phyloP scores from a whole-genome alignment of 2,329 filamentous ascomycete species.

The Diaporthe citrichinensis region DNA sequence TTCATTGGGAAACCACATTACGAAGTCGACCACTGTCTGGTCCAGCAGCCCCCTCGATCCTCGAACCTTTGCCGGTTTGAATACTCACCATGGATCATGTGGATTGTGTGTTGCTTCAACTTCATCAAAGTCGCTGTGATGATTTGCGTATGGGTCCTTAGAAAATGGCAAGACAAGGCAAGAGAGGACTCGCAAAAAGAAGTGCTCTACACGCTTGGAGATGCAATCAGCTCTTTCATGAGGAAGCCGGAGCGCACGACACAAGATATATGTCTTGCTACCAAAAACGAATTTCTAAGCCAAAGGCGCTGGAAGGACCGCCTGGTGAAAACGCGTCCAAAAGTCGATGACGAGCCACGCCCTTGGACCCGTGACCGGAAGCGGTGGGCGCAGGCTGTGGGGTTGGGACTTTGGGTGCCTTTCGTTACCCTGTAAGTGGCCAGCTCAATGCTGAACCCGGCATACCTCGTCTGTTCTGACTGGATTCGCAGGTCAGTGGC shows the following conservation, averaged over 20 bases:
- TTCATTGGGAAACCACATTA: constrained; percentile 45
- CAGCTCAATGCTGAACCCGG: not conserved
- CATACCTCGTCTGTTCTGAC: not conserved
- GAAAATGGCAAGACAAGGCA: constrained; percentile 4
- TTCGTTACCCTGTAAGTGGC: not conserved
- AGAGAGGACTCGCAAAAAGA: constrained; percentile 27
- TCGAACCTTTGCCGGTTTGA: constrained; percentile 44
- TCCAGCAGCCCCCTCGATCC: constrained; percentile 40
- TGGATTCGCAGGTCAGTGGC: not conserved
- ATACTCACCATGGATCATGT: constrained; percentile 46
- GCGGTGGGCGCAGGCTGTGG: constrained; percentile 14
- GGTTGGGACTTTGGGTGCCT: not conserved
- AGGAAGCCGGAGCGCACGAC: not conserved
- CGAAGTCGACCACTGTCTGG: constrained; percentile 46
- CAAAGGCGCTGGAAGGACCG: not conserved
- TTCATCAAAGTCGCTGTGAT: constrained; percentile 45
- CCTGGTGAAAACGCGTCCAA: constrained; percentile 39
- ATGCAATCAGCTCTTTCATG: constrained; percentile 29
- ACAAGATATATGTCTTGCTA: not conserved
- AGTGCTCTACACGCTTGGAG: constrained; percentile 45
- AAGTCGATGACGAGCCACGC: not conserved
- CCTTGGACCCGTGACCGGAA: not conserved
- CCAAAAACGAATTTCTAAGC: not conserved
- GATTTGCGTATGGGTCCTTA: constrained; percentile 41
- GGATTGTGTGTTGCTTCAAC: constrained; percentile 44